Evolutionary conservation across 2,329 filamentous ascomycete genomes (phyloP), one percentile per base, ranked within the genome.

Genomic region (Periconia sp.): DNA sequence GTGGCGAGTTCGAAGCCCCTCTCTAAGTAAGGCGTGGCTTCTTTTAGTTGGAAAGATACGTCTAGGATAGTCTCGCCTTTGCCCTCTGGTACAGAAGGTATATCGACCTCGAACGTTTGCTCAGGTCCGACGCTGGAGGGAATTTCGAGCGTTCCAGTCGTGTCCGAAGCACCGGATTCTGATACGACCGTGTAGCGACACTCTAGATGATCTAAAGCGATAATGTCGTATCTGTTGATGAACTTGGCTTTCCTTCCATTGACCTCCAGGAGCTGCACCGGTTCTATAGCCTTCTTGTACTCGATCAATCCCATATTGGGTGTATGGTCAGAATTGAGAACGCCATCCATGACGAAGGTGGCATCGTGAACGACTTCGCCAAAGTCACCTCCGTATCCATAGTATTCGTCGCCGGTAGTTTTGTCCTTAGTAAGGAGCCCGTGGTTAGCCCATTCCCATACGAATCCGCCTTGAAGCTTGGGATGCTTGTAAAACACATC

Each of bases 391-490:
- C 76, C 76, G 49, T 77, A 78, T 6, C 66, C 76, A 49, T 76
- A 78, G 55, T 68, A 78, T 9, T 70, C 62, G 5, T 75, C 72
- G 17, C 69, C 68, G 3, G 69, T 71, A 18, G 71, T 58, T 42
- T 72, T 69, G 45, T 71, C 71, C 53, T 76, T 76, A 6, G 69
- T 75, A 17, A 75, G 54, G 2, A 78, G 68, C 14, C 76, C 76
- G 43, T 78, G 76, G 33, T 78, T 78, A 1, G 76, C 74, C 76
- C 76, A 78, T 48, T 78, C 76, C 76, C 76, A 78, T 0, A 76
- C 70, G 63, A 76, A 75, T 0, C 87, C 87, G 11, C 87, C 87
- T 63, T 89, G 86, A 0, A 90, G 78, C 2, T 81, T 79, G 0
- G 81, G 81, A 54, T 88, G 76, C 27, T 78, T 77, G 31, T 82